Conservation (phyloP, 495 filamentous ascomycete genomes). For the Xylaria cubensis region DNA sequence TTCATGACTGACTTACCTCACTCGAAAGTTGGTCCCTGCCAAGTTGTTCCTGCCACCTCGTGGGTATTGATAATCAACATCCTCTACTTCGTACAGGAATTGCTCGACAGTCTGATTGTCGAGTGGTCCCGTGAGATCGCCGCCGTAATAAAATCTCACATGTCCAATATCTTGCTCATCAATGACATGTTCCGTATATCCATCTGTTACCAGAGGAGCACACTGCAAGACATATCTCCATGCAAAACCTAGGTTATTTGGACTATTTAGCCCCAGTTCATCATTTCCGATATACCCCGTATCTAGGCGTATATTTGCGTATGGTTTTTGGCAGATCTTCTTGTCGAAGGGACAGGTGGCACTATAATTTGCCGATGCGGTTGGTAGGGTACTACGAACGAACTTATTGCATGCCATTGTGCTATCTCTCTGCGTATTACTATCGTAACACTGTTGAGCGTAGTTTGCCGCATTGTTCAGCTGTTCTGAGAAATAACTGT, state of each 20-base stretch:
- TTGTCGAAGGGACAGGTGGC: neutral
- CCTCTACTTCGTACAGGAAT: neutral
- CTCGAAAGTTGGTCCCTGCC: neutral
- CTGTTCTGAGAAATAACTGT: neutral
- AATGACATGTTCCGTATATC: neutral
- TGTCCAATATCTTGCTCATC: neutral
- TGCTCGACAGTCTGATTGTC: neutral
- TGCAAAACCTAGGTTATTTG: neutral
- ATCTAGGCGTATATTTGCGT: neutral
- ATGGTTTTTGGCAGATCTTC: neutral
- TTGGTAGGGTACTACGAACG: neutral
- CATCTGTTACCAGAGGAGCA: neutral
- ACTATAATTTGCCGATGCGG: neutral
- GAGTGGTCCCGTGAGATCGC: neutral
- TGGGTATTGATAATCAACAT: neutral
- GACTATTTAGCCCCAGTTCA: neutral
- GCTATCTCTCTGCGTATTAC: neutral
- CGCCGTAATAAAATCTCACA: neutral
- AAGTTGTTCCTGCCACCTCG: neutral
- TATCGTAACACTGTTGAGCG: neutral
- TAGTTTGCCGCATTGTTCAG: constrained; percentile 1
- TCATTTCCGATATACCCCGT: neutral
- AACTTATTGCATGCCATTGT: neutral
- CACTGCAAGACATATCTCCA: neutral
- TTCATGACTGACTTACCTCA: neutral